Base-by-base conservation (phyloP, 1,139 yeast species). In the Hansenula anomala region DNA sequence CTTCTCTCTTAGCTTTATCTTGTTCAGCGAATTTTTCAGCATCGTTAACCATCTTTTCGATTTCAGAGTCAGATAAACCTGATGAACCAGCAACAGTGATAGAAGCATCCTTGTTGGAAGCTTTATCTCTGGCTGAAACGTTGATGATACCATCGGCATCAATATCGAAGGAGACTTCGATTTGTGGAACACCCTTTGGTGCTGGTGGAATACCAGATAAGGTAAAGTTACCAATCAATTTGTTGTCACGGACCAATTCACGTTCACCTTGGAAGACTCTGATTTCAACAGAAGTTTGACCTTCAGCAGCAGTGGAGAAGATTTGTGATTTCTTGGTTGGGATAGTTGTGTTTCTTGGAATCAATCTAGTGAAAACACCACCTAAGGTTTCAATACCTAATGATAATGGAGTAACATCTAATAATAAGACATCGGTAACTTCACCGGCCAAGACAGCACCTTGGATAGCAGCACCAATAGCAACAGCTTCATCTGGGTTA, bases 201-300 rank as follows among this genome's bases (percentile, higher is more conserved):
- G 97, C 97, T 58, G 97, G 96, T 71, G 97, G 95, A 53, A 90
- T 90, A 67, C 97, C 97, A 55, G 92, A 75, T 60, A 90, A 78
- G 48, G 95, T 87, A 70, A 90, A 89, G 85, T 92, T 90, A 69
- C 98, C 98, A 67, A 92, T 90, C 68, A 90, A 78, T 75, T 92
- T 92, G 84, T 92, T 92, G 77, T 92, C 97, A 73, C 96, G 85
- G 60, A 94, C 96, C 61, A 92, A 82, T 71, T 92, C 97, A 78
- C 98, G 87, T 78, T 92, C 98, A 76, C 98, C 98, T 77, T 92
- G 97, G 96, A 87, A 92, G 43, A 92, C 97, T 73, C 97, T 84
- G 67, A 92, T 90, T 73, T 90, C 97, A 54, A 92, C 97, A 54
- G 97, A 88, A 45, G 97, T 90, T 76, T 92, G 98, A 63, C 97